Percentiles rank a stretch among this genome's conserved stretches.
These are phyloP conservation scores for Cladosporium austrohemisphaericum DNA, from an alignment of 2,329 filamentous ascomycete genomes.

Conservation along the genomic window DNA sequence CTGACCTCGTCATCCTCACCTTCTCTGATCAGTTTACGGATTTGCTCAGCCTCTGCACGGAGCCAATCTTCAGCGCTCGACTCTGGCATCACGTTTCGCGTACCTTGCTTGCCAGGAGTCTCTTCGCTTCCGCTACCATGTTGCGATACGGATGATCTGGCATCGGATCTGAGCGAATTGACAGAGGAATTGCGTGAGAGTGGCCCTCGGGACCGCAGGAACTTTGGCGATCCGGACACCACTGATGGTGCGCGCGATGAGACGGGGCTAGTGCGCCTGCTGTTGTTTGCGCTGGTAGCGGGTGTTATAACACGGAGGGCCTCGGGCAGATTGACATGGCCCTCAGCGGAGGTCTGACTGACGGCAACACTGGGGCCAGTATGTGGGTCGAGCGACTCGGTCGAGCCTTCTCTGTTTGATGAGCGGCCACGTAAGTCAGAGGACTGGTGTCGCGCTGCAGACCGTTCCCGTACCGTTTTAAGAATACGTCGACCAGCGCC, in stretches of 20 bases:
- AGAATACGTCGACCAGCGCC: constrained; percentile 46
- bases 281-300: constrained; percentile 27
- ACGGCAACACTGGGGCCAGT: constrained; percentile 61
- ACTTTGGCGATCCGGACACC: constrained; percentile 22
- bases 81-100: constrained; percentile 21
- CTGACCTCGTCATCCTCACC: constrained; percentile 29
- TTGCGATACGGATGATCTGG: constrained; percentile 1
- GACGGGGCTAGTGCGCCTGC: constrained; percentile 25
- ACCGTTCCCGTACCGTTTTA: constrained; percentile 41
- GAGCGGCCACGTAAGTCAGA: constrained; percentile 51
- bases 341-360: constrained; percentile 59
- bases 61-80: constrained; percentile 31
- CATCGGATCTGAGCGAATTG: constrained; percentile 27
- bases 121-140: constrained; percentile 19
- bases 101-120: constrained; percentile 18
- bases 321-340: constrained; percentile 52
- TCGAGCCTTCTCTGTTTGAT: constrained; percentile 58
- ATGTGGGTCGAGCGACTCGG: constrained; percentile 60
- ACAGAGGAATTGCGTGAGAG: constrained; percentile 28
- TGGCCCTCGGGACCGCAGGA: constrained; percentile 21
- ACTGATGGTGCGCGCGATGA: constrained; percentile 23
- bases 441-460: constrained; percentile 10
- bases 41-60: constrained; percentile 33
- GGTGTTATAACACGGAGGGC: constrained; percentile 41
- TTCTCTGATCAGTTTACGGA: constrained; percentile 33